Conservation (phyloP, 805 yeast genomes). For the Yarrowia sp. region DNA sequence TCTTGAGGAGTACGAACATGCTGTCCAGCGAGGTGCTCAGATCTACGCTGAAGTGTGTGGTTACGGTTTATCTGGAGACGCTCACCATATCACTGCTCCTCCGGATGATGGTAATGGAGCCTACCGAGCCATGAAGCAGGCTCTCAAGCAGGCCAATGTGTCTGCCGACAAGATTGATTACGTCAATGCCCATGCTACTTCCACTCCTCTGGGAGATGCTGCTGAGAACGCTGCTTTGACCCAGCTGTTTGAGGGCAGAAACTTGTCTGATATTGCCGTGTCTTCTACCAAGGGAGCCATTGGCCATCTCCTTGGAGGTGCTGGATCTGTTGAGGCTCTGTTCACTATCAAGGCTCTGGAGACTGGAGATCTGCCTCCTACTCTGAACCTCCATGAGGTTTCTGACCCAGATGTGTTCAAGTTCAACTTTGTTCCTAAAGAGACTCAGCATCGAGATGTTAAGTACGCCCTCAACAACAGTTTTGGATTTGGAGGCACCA, state of each 20-base stretch:
- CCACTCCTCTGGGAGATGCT: slow-evolving; percentile 82
- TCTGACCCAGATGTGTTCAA: slow-evolving; percentile 49
- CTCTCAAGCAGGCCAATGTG: slow-evolving; percentile 53
- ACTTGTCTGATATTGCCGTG: slow-evolving; percentile 41
- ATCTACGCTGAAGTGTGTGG: slow-evolving; percentile 83
- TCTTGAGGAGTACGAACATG: slow-evolving; percentile 76
- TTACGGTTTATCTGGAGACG: slow-evolving; percentile 90
- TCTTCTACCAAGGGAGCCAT: slow-evolving; percentile 88
- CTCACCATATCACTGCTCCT: slow-evolving; percentile 91
- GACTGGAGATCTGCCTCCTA: slow-evolving; percentile 67
- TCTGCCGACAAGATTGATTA: slow-evolving; percentile 58
- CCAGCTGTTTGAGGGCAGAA: slow-evolving; percentile 45
- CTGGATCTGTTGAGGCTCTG: slow-evolving; percentile 90
- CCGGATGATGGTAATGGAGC: slow-evolving; percentile 82
- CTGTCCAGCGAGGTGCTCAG: slow-evolving; percentile 56
- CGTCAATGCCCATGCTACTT: slow-evolving; percentile 95
- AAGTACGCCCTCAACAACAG: slow-evolving; percentile 76
- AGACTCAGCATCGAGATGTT: slow-evolving; percentile 44
- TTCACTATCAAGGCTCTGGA: slow-evolving; percentile 69
- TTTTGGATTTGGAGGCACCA: slow-evolving; percentile 98
- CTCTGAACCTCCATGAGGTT: slow-evolving; percentile 61
- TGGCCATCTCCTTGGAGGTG: slow-evolving; percentile 94
- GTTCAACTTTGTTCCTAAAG: slow-evolving; percentile 58
- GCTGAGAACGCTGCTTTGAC: slow-evolving; percentile 80
- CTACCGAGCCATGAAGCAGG: slow-evolving; percentile 72